Conservation (phyloP, 305 asterid species). For the Fraxinus sp. region DNA sequence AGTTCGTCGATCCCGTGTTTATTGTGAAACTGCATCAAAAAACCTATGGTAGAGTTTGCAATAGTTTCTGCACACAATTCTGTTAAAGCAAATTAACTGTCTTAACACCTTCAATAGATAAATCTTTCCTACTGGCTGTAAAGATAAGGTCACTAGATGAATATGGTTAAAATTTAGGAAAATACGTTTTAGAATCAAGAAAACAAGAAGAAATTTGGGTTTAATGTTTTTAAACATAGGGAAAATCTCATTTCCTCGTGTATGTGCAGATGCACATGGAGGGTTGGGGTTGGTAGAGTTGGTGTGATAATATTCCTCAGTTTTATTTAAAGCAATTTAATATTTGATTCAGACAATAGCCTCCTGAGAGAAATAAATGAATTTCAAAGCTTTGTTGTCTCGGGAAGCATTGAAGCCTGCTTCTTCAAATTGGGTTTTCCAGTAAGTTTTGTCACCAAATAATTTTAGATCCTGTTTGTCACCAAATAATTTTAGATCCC, state of each 20-base stretch:
- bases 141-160: neutral
- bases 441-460: neutral
- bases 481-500: neutral
- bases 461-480: neutral
- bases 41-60: neutral
- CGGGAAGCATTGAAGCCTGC: neutral
- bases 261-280: neutral
- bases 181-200: neutral
- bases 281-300: neutral
- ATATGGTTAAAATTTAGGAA: neutral
- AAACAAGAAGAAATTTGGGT: neutral
- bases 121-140: neutral
- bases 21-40: neutral
- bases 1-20: neutral
- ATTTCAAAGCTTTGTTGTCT: neutral
- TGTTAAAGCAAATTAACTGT: neutral
- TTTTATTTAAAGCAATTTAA: neutral
- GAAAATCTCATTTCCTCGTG: neutral
- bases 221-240: neutral
- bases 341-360: neutral
- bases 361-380: neutral
- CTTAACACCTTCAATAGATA: neutral
- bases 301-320: neutral
- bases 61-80: neutral
- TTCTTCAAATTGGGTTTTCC: neutral